These are phyloP conservation scores for Diutina neorugosa DNA, from an alignment of 1,139 yeast genomes.

Conservation along the genomic window DNA sequence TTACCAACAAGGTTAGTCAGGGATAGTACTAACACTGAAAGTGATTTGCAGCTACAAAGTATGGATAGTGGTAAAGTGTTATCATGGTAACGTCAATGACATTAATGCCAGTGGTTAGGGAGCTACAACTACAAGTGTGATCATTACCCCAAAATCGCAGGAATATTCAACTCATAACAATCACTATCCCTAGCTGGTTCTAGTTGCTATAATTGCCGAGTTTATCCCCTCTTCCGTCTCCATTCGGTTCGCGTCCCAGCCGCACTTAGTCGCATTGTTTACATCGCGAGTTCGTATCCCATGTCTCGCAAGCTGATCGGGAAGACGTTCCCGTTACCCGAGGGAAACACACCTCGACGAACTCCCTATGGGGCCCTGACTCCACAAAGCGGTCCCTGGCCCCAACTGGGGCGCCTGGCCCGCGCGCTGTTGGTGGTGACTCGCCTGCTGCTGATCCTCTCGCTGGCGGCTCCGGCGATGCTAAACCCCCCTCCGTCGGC, in stretches of 20 bases:
- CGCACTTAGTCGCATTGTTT: not conserved
- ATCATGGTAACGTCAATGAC: too few relatives aligned
- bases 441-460: not conserved
- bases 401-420: not conserved
- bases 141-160: too few relatives aligned
- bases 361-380: not conserved
- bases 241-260: not conserved
- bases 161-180: too few relatives aligned
- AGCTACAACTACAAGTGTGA: too few relatives aligned
- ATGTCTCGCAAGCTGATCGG: slow-evolving; percentile 1
- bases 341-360: not conserved
- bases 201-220: too few relatives aligned
- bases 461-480: not conserved
- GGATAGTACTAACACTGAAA: too few relatives aligned
- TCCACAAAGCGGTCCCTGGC: not conserved
- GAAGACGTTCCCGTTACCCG: not conserved
- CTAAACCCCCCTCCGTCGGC: not conserved
- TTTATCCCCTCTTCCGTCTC: too few relatives aligned
- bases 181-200: too few relatives aligned
- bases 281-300: not conserved
- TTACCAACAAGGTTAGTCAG: too few relatives aligned
- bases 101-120: too few relatives aligned
- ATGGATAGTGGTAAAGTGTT: too few relatives aligned
- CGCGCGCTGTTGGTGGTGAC: not conserved
- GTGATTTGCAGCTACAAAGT: too few relatives aligned